These are phyloP conservation scores for Oryza nivara DNA, from an alignment of 176 grass and related monocot genomes.

Conservation along the genomic window DNA sequence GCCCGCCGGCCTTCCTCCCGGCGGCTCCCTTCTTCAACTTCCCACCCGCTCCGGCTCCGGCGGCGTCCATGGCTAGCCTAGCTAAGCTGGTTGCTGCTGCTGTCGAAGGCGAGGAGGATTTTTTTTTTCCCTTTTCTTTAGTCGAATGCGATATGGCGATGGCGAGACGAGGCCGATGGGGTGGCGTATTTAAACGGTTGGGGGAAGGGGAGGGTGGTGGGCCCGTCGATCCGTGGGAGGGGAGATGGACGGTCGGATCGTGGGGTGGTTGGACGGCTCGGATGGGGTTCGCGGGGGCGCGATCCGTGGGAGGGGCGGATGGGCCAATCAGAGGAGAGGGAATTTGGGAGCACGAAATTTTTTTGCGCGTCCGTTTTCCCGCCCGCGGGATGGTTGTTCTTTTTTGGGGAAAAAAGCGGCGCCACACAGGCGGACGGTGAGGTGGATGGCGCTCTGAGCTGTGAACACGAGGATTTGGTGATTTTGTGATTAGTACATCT, in stretches of 20 bases:
- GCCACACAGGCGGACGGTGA: not conserved
- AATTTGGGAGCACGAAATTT: not conserved
- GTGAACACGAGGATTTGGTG: not conserved
- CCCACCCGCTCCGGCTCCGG: constrained; percentile 25
- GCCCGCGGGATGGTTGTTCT: not conserved
- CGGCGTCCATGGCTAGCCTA: constrained; percentile 35
- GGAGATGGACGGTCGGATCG: not conserved
- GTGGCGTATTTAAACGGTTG: not conserved
- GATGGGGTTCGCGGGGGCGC: not conserved
- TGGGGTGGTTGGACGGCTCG: not conserved
- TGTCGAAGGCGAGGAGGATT: not conserved
- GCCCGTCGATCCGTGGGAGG: constrained; percentile 41
- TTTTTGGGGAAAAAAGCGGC: not conserved
- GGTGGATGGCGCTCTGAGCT: too few relatives aligned
- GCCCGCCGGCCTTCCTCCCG: constrained; percentile 52
- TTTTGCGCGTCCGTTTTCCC: constrained; percentile 19
- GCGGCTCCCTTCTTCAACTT: constrained; percentile 63
- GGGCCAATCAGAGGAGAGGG: constrained; percentile 38
- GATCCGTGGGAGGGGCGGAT: constrained; percentile 40
- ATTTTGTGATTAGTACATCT: not conserved
- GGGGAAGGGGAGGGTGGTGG: constrained; percentile 10
- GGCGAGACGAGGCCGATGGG: accelerated
- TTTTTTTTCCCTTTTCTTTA: not conserved
- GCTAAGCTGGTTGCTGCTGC: not conserved
- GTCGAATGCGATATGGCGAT: not conserved